phyloP scores from a whole-genome alignment of 164 flowering plant genomes.

The Sextonia rubra region DNA sequence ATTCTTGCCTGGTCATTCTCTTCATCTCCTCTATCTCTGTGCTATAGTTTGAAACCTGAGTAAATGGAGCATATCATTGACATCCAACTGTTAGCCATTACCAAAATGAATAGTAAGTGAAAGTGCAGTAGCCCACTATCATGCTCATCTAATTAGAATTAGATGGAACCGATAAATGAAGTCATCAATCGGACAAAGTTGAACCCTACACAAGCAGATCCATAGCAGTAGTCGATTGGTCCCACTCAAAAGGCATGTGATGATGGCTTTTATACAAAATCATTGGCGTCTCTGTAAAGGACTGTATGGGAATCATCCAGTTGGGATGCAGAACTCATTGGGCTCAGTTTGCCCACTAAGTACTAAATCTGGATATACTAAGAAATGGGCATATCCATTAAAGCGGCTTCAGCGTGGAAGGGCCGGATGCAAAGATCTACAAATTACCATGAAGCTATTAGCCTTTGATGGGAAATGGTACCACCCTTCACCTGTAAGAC shows the following conservation, averaged over 20 bases:
- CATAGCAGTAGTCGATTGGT: background rate
- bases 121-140: background rate
- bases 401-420: too few relatives aligned
- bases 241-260: background rate
- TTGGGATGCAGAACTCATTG: too few relatives aligned
- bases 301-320: too few relatives aligned
- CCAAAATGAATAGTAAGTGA: background rate
- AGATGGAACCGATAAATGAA: background rate
- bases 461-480: too few relatives aligned
- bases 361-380: too few relatives aligned
- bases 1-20: conserved; percentile 25
- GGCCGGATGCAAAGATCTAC: too few relatives aligned
- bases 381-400: too few relatives aligned
- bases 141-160: too few relatives aligned
- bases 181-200: background rate
- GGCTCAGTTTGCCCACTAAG: too few relatives aligned
- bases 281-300: background rate
- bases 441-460: too few relatives aligned
- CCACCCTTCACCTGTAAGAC: too few relatives aligned
- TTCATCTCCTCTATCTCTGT: conserved; percentile 31
- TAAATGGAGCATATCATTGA: background rate
- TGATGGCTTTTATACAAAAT: background rate
- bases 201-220: background rate
- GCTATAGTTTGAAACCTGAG: conserved; percentile 18
- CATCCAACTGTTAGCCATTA: background rate